Conservation (phyloP, 164 flowering plant species). For the grape (Vitis vinifera) region DNA sequence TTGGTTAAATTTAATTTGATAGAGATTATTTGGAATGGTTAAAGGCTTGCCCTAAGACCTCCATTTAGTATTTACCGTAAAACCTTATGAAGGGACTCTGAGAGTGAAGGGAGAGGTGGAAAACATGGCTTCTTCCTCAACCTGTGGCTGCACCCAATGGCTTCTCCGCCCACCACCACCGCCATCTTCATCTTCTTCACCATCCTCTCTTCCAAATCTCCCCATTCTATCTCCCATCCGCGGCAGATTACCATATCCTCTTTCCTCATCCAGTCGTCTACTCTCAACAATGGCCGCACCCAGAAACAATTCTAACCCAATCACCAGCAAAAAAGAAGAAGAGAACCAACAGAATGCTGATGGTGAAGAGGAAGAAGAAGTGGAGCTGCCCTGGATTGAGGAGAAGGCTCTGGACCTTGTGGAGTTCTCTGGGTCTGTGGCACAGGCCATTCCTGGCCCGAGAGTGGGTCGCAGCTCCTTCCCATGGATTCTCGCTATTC, state of each 20-base stretch:
- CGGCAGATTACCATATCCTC: neutral
- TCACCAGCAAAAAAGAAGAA: neutral
- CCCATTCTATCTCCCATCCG: neutral
- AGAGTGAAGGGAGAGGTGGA: no score
- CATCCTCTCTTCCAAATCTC: no score
- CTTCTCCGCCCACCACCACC: neutral
- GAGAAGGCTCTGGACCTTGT: conserved; percentile 92
- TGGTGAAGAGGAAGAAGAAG: conserved; percentile 54
- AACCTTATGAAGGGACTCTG: no score
- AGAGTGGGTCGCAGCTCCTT: conserved; percentile 73
- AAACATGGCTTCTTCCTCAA: conserved; percentile 4
- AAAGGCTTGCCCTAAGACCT: no score
- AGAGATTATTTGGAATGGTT: no score
- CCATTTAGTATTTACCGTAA: no score
- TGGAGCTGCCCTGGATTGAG: conserved; percentile 89
- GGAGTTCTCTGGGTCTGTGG: conserved; percentile 89
- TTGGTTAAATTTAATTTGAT: no score
- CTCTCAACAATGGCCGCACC: neutral
- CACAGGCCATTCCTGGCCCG: conserved; percentile 92
- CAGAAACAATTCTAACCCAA: neutral
- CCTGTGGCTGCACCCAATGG: neutral
- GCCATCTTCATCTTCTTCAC: no score
- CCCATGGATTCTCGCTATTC: conserved; percentile 89
- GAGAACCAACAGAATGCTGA: conserved; percentile 5
- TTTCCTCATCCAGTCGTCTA: neutral